phyloP scores from a whole-genome alignment of 805 yeast species.

The Metschnikowia rubicola region DNA sequence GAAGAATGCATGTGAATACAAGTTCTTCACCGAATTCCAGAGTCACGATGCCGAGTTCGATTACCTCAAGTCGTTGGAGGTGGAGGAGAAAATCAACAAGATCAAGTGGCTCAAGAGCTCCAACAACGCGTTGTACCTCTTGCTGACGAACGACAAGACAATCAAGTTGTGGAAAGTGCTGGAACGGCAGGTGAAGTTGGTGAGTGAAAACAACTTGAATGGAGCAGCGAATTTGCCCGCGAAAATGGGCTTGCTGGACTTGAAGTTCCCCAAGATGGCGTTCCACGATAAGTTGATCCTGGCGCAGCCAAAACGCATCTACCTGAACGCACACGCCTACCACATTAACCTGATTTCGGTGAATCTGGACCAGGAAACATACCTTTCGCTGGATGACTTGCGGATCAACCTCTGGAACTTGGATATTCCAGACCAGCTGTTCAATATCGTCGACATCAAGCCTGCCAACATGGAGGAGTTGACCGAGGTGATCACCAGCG shows the following conservation, averaged over 20 bases:
- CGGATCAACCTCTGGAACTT: conserved; percentile 95
- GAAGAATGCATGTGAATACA: conserved; percentile 74
- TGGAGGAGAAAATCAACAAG: conserved; percentile 96
- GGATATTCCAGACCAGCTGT: conserved; percentile 89
- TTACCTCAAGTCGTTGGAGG: conserved; percentile 90
- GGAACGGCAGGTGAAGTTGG: conserved; percentile 88
- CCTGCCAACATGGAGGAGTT: conserved; percentile 98
- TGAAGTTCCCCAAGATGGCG: conserved; percentile 84
- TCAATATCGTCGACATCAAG: conserved; percentile 95
- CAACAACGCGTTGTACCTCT: conserved; percentile 83
- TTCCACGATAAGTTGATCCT: conserved; percentile 92
- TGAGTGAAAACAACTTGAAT: conserved; percentile 78
- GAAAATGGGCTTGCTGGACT: conserved; percentile 32
- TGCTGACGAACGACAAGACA: conserved; percentile 96
- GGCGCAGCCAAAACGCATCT: conserved; percentile 88
- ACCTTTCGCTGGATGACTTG: conserved; percentile 86
- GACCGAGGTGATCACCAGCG: conserved; percentile 94
- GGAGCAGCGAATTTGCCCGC: conserved; percentile 23
- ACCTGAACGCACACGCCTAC: conserved; percentile 95
- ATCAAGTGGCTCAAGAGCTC: conserved; percentile 92
- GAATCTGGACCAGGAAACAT: conserved; percentile 95
- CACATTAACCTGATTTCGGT: conserved; percentile 94
- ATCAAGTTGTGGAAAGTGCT: conserved; percentile 95
- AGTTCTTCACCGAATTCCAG: conserved; percentile 95
- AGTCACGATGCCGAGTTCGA: conserved; percentile 98